Evolutionary conservation across 768 basidiomycete genomes (phyloP).

Genomic region (Dentipellis sp.): DNA sequence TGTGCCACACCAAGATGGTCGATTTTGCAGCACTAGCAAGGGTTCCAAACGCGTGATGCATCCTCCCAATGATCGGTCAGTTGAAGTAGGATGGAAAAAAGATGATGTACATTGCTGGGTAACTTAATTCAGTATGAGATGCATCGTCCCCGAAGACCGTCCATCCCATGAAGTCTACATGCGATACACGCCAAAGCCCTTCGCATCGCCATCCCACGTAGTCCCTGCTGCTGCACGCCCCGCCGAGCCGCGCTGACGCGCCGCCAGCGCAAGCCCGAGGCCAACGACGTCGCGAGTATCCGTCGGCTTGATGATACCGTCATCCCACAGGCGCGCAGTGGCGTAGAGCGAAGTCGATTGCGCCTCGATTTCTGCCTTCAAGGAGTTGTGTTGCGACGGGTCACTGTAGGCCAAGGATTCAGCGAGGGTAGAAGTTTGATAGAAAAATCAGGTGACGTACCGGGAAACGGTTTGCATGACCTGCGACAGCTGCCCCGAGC

Average conservation of each 20-base stretch:
- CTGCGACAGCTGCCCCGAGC: slow-evolving; percentile 83
- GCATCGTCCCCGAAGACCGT: too few relatives aligned
- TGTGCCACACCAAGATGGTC: too few relatives aligned
- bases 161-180: not conserved
- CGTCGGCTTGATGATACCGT: slow-evolving; percentile 81
- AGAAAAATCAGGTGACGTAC: slow-evolving; percentile 28
- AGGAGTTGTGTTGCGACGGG: slow-evolving; percentile 61
- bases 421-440: not conserved
- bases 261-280: slow-evolving; percentile 76
- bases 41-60: too few relatives aligned
- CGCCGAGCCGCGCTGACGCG: slow-evolving; percentile 27
- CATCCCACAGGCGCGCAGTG: slow-evolving; percentile 90
- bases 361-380: slow-evolving; percentile 77
- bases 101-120: too few relatives aligned
- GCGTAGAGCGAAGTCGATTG: slow-evolving; percentile 86
- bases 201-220: slow-evolving; percentile 64
- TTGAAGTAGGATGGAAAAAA: too few relatives aligned
- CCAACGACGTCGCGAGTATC: slow-evolving; percentile 88
- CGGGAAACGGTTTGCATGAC: slow-evolving; percentile 89
- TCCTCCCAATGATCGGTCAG: too few relatives aligned
- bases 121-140: too few relatives aligned
- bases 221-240: slow-evolving; percentile 18
- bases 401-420: slow-evolving; percentile 38
- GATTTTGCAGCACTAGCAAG: too few relatives aligned
- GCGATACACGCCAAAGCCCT: slow-evolving; percentile 62